Conservation (phyloP, 768 basidiomycete genomes). For the Amanita rubescens region DNA sequence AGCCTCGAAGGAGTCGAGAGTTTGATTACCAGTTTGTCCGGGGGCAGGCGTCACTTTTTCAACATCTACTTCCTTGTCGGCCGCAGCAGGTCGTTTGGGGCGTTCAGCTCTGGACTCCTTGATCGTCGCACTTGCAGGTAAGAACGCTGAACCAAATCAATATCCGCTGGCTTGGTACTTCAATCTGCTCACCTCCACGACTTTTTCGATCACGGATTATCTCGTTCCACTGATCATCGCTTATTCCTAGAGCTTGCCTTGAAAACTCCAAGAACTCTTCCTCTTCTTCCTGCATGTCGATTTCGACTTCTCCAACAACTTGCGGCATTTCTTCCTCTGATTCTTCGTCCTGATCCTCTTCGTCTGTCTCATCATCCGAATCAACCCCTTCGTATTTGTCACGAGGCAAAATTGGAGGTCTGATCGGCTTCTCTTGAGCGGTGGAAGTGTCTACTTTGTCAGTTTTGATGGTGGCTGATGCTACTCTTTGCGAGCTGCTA, state of each 20-base stretch:
- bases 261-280: constrained; percentile 96
- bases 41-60: constrained; percentile 22
- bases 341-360: constrained; percentile 46
- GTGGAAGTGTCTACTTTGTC: constrained; percentile 22
- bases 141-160: constrained; percentile 39
- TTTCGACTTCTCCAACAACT: constrained; percentile 75
- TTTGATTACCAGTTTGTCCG: constrained; percentile 48
- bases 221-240: constrained; percentile 81
- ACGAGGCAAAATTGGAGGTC: constrained; percentile 75
- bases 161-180: not conserved
- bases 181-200: constrained; percentile 64
- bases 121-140: constrained; percentile 36
- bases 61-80: not conserved
- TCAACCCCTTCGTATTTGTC: constrained; percentile 89
- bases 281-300: constrained; percentile 90
- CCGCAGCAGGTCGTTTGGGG: not conserved
- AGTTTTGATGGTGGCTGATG: constrained; percentile 35
- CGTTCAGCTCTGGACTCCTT: constrained; percentile 8
- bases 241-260: constrained; percentile 83
- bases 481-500: constrained; percentile 61
- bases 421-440: constrained; percentile 35
- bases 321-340: constrained; percentile 79
- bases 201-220: constrained; percentile 73
- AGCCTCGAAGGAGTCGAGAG: constrained; percentile 87
- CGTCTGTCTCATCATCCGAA: constrained; percentile 83